Conservation (phyloP, 805 yeast genomes). For the Myxozyma kluyveri region DNA sequence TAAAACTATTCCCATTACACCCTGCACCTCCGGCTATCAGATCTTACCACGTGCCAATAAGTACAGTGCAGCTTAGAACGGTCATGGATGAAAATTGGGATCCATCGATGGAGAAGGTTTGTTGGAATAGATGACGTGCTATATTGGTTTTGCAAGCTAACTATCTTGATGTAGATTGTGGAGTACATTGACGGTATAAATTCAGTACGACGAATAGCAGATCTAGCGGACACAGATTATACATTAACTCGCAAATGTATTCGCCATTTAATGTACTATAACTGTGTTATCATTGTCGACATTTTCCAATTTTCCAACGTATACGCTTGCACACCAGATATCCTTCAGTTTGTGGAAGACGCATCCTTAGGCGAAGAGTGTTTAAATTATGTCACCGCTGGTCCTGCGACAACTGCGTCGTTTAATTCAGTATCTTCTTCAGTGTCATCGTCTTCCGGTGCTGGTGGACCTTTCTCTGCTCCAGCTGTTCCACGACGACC, state of each 20-base stretch:
- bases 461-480: neutral
- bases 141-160: neutral
- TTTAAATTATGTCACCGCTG: slow-evolving; percentile 63
- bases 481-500: too few species aligned
- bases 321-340: slow-evolving; percentile 82
- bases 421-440: neutral
- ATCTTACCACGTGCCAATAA: slow-evolving; percentile 85
- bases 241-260: slow-evolving; percentile 78
- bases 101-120: slow-evolving; percentile 77
- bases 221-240: slow-evolving; percentile 76
- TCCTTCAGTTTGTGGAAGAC: slow-evolving; percentile 65
- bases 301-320: slow-evolving; percentile 85
- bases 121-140: slow-evolving; percentile 5
- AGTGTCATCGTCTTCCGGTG: neutral
- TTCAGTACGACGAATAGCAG: slow-evolving; percentile 71
- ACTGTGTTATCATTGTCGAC: slow-evolving; percentile 77
- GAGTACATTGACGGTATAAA: slow-evolving; percentile 88
- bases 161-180: slow-evolving; percentile 48
- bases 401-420: slow-evolving; percentile 14
- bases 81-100: slow-evolving; percentile 94
- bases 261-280: slow-evolving; percentile 86
- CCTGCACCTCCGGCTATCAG: slow-evolving; percentile 74
- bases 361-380: slow-evolving; percentile 73
- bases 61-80: slow-evolving; percentile 70
- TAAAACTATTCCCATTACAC: slow-evolving; percentile 86